phyloP scores from a whole-genome alignment of 2,329 filamentous ascomycete genomes.

The Boeremia lycopersici region DNA sequence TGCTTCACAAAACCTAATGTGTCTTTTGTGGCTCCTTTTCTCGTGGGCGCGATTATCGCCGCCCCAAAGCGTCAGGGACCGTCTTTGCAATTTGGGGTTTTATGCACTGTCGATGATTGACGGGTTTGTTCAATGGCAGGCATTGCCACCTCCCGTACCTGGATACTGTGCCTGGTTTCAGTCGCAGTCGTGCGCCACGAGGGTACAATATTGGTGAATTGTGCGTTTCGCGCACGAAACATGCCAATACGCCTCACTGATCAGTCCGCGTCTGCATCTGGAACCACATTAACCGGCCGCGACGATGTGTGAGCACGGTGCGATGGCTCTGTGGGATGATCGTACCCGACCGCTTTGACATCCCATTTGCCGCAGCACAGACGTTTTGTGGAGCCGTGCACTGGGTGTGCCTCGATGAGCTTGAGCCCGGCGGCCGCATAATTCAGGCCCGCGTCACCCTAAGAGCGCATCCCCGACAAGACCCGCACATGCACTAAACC shows the following conservation, averaged over 20 bases:
- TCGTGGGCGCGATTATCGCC: slow-evolving; percentile 38
- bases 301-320: slow-evolving; percentile 27
- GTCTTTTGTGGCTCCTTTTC: slow-evolving; percentile 39
- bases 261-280: slow-evolving; percentile 33
- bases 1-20: slow-evolving; percentile 42
- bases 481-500: slow-evolving; percentile 38
- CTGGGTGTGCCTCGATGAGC: slow-evolving; percentile 21
- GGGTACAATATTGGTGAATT: slow-evolving; percentile 39
- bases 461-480: slow-evolving; percentile 38
- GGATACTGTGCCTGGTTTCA: slow-evolving; percentile 21
- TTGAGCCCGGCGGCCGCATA: slow-evolving; percentile 36
- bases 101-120: slow-evolving; percentile 43
- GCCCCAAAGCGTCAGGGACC: slow-evolving; percentile 46
- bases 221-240: slow-evolving; percentile 32
- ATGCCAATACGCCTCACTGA: slow-evolving; percentile 36
- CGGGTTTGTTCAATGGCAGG: slow-evolving; percentile 27
- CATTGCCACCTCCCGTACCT: slow-evolving; percentile 44
- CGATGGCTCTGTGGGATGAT: slow-evolving; percentile 32
- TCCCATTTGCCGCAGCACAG: slow-evolving; percentile 42
- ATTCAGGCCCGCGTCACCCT: slow-evolving; percentile 35
- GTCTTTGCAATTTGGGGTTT: slow-evolving; percentile 31
- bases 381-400: slow-evolving; percentile 33
- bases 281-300: slow-evolving; percentile 43
- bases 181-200: slow-evolving; percentile 33
- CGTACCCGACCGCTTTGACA: slow-evolving; percentile 33